Evolutionary conservation across 768 basidiomycete genomes (phyloP).

Genomic region (Sporobolomyces phaffii): DNA sequence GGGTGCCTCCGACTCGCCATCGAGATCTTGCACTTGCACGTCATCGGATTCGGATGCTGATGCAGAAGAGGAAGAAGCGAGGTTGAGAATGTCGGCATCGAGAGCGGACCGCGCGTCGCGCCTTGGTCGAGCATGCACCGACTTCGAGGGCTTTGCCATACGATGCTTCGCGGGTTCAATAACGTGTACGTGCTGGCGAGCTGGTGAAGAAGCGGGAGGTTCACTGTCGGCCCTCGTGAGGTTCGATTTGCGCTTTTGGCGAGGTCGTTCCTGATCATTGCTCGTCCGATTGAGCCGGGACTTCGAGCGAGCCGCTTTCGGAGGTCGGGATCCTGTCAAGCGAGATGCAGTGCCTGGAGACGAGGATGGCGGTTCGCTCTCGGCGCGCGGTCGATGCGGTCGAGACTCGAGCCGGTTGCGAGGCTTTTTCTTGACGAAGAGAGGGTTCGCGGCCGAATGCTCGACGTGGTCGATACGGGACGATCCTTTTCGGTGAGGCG

Average conservation of each 20-base stretch:
- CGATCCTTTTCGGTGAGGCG: slow-evolving; percentile 5
- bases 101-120: background rate
- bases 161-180: background rate
- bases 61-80: background rate
- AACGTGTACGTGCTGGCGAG: background rate
- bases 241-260: background rate
- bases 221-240: slow-evolving; percentile 18
- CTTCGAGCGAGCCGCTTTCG: too few relatives aligned
- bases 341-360: background rate
- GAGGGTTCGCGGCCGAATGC: background rate
- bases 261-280: background rate
- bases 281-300: background rate
- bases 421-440: background rate
- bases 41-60: background rate
- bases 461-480: slow-evolving; percentile 14
- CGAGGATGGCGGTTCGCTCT: slow-evolving; percentile 17
- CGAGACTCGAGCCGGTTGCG: background rate
- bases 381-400: slow-evolving; percentile 9
- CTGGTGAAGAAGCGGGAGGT: slow-evolving; percentile 17
- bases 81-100: slow-evolving; percentile 23
- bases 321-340: background rate
- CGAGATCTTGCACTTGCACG: background rate
- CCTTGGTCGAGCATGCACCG: background rate
- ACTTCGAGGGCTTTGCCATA: slow-evolving; percentile 17
- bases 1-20: slow-evolving; percentile 21